phyloP scores from a whole-genome alignment of 2,329 filamentous ascomycete genomes.

The Trichoderma simmonsii region DNA sequence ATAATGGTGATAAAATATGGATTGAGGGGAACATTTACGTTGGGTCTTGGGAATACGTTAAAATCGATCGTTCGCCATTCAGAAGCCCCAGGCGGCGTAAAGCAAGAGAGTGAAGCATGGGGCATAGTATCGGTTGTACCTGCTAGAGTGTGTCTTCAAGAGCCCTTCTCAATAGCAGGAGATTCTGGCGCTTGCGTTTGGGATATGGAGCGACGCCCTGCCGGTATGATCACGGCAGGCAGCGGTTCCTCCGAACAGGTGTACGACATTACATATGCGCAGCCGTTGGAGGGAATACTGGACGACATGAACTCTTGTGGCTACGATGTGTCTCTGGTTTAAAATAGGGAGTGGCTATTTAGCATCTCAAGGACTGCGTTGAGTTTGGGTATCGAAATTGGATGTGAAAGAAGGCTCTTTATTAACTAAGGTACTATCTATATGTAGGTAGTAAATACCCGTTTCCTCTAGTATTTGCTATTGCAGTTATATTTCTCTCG shows the following conservation, averaged over 20 bases:
- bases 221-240: background rate
- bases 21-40: background rate
- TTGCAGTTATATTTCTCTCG: too few relatives aligned
- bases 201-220: conserved; percentile 4
- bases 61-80: background rate
- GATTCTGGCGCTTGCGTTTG: conserved; percentile 10
- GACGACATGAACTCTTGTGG: background rate
- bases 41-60: background rate
- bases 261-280: conserved; percentile 8
- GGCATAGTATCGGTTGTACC: background rate
- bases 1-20: background rate
- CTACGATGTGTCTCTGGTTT: conserved; percentile 8
- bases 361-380: background rate
- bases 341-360: background rate
- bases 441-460: too few relatives aligned
- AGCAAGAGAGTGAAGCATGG: conserved; percentile 1
- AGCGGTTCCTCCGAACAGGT: background rate
- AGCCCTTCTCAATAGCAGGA: background rate
- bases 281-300: conserved; percentile 1
- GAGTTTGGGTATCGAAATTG: background rate
- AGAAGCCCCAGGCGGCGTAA: background rate
- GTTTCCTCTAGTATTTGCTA: too few relatives aligned
- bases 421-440: too few relatives aligned
- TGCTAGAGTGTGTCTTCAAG: background rate
- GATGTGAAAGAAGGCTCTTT: background rate